Percentiles rank a stretch among this genome's conserved stretches.
Conservation (phyloP, 768 basidiomycete genomes). For the Boletus subcaerulescens region DNA sequence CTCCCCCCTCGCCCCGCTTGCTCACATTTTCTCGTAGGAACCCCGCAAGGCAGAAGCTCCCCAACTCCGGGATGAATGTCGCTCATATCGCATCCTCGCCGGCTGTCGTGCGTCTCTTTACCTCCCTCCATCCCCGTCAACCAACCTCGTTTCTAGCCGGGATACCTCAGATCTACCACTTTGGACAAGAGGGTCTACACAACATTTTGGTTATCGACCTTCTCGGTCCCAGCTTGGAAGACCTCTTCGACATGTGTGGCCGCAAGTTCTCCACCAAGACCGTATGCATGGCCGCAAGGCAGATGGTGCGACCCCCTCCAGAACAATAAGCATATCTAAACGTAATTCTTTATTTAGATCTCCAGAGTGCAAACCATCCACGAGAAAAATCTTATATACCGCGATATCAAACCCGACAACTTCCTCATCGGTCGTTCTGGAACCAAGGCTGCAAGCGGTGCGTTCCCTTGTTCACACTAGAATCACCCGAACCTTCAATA, state of each 20-base stretch:
- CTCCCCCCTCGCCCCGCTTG: not conserved
- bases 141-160: slow-evolving; percentile 58
- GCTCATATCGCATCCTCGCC: slow-evolving; percentile 88
- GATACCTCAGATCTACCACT: slow-evolving; percentile 99
- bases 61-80: slow-evolving; percentile 96
- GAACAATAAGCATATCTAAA: slow-evolving; percentile 4
- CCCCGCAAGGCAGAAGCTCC: slow-evolving; percentile 94
- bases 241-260: slow-evolving; percentile 98
- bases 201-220: slow-evolving; percentile 99
- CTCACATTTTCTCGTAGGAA: slow-evolving; percentile 50
- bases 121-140: slow-evolving; percentile 6
- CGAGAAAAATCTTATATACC: slow-evolving; percentile 99
- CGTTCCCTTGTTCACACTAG: slow-evolving; percentile 5
- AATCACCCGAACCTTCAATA: not conserved
- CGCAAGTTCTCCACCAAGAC: slow-evolving; percentile 98
- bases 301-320: slow-evolving; percentile 57
- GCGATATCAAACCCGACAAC: slow-evolving; percentile 99
- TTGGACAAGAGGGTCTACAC: slow-evolving; percentile 97
- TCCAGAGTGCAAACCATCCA: slow-evolving; percentile 97
- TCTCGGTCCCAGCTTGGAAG: slow-evolving; percentile 93
- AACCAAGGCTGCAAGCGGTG: slow-evolving; percentile 85
- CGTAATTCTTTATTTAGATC: slow-evolving; percentile 55
- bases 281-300: slow-evolving; percentile 97
- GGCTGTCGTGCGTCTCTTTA: slow-evolving; percentile 72
- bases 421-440: slow-evolving; percentile 94